These are phyloP conservation scores for Centella asiatica DNA, from an alignment of 129 eudicot species.

Conservation along the genomic window DNA sequence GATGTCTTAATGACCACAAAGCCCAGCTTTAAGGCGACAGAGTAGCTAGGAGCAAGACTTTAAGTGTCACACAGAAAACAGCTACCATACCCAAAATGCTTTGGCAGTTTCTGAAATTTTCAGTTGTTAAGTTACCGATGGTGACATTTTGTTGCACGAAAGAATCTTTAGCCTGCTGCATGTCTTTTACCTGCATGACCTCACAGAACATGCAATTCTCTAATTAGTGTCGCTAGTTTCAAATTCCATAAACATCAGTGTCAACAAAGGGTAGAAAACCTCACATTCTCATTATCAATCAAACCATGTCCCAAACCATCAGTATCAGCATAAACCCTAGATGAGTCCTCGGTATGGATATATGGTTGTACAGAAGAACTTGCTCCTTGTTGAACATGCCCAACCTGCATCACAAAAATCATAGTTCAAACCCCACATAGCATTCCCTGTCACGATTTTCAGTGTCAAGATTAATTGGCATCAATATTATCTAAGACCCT, in stretches of 20 bases:
- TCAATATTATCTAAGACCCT: not conserved
- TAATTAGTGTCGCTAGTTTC: constrained; percentile 4
- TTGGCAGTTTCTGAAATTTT: constrained; percentile 16
- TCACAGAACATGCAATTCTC: constrained; percentile 3
- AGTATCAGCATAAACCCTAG: constrained; percentile 4
- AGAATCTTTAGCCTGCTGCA: constrained; percentile 16
- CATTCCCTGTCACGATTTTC: not conserved
- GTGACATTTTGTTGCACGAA: constrained; percentile 23
- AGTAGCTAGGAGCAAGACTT: not conserved
- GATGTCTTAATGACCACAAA: not conserved
- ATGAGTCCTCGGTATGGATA: constrained; percentile 16
- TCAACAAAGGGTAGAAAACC: constrained; percentile 8
- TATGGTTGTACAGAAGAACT: constrained; percentile 13
- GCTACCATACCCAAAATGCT: constrained; percentile 25
- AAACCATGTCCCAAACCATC: constrained; percentile 12
- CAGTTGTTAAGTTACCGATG: constrained; percentile 14
- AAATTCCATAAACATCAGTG: constrained; percentile 4
- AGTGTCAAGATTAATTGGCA: not conserved
- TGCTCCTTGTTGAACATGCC: constrained; percentile 15
- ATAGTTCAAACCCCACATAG: not conserved
- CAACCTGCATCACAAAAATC: constrained; percentile 12
- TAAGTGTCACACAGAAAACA: not conserved
- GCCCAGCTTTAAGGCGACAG: not conserved
- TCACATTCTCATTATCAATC: constrained; percentile 29
- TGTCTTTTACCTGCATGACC: constrained; percentile 28